These are phyloP conservation scores for Crassisporium funariophilum DNA, from an alignment of 768 basidiomycete species.

Conservation along the genomic window DNA sequence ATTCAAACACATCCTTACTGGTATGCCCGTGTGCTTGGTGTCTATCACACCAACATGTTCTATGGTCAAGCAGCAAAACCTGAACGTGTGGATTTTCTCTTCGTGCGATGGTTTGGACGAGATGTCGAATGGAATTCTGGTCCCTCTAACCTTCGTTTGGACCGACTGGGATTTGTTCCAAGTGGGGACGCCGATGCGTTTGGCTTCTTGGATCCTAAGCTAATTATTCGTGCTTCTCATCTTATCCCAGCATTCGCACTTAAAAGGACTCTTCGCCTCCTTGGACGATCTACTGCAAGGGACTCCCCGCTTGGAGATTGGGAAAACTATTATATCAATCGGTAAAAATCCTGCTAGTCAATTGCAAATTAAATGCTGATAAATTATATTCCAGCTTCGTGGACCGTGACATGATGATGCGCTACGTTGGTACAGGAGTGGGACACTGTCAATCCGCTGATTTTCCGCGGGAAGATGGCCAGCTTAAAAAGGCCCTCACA, in stretches of 20 bases:
- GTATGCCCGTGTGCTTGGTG: conserved; percentile 18
- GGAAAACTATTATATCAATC: conserved; percentile 34
- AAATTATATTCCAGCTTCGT: conserved; percentile 3
- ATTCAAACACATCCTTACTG: conserved; percentile 13
- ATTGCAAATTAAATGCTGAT: not conserved
- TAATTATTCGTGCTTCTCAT: conserved; percentile 28
- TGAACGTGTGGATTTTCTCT: conserved; percentile 10
- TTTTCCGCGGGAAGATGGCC: conserved; percentile 8
- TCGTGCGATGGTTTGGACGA: conserved; percentile 17
- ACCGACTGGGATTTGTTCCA: conserved; percentile 25
- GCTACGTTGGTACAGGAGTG: conserved; percentile 7
- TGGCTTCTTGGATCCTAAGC: conserved; percentile 30
- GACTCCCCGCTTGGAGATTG: too few species aligned
- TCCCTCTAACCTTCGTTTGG: not conserved
- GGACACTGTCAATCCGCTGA: conserved; percentile 8
- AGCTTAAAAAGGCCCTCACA: conserved; percentile 1
- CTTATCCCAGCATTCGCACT: conserved; percentile 27
- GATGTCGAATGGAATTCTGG: conserved; percentile 3
- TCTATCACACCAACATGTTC: conserved; percentile 17
- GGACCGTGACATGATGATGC: conserved; percentile 14
- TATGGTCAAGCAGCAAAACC: not conserved
- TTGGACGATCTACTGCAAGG: conserved; percentile 16
- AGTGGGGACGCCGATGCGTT: conserved; percentile 21
- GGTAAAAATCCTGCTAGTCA: conserved; percentile 23
- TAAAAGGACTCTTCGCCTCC: conserved; percentile 12